Base-by-base conservation (phyloP, 2,329 filamentous ascomycete genomes). In the Metarhizium sp. region DNA sequence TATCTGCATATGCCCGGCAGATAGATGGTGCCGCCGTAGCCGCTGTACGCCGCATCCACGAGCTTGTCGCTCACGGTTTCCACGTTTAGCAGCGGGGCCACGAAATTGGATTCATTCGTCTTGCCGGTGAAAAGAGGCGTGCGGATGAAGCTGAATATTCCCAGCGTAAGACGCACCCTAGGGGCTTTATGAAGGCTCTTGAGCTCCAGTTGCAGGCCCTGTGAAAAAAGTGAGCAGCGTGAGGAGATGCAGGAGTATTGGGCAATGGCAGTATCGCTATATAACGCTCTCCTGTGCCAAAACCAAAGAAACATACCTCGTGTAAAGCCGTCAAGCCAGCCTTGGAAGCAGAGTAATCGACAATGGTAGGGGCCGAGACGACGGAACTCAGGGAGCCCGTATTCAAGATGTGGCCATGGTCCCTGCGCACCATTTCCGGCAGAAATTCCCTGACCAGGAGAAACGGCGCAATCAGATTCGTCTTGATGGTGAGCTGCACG, bases 361-460 rank as follows among this genome's bases (percentile, higher is more conserved):
- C 78, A 67, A 86, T 77, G 43, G 71, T 73, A 1, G 81, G 75
- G 0, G 78, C 75, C 4, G 77, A 71, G 0, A 79, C 62, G 58
- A 80, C 78, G 7, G 77, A 79, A 6, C 81, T 82, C 56, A 81
- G 71, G 2, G 77, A 81, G 6, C 83, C 80, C 29, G 86, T 75
- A 2, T 80, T 85, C 51, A 87, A 77, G 46, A 87, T 70, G 70
- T 85, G 84, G 6, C 85, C 84, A 65, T 87, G 84, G 64, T 86
- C 80, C 1, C 62, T 63, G 11, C 66, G 63, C 30, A 81, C 69
- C 77, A 87, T 85, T 20, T 71, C 63, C 0, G 83, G 83, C 2
- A 86, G 66, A 64, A 86, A 86, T 57, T 84, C 77, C 62, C 81
- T 49, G 73, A 70, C 47, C 78, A 76, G 67, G 14, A 78, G 75